phyloP scores from a whole-genome alignment of 176 grass and related monocot genomes.

The Chrysopogon serrulatus region DNA sequence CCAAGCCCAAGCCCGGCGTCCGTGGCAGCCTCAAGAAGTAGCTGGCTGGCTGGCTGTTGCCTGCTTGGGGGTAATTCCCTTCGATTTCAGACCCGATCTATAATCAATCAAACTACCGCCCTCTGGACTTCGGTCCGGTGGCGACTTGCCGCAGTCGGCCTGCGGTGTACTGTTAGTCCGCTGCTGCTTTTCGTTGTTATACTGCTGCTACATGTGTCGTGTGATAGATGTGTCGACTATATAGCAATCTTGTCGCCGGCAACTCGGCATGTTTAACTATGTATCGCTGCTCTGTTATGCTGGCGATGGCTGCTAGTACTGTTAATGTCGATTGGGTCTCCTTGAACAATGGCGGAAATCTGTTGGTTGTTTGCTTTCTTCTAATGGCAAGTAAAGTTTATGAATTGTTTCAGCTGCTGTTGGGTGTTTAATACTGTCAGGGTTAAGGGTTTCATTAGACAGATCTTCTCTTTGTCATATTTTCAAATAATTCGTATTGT shows the following conservation, averaged over 20 bases:
- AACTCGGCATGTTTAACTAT: slow-evolving; percentile 13
- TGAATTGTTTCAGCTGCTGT: neutral
- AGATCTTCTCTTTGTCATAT: neutral
- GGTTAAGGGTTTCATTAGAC: neutral
- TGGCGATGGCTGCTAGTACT: slow-evolving; percentile 15
- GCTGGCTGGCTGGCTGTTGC: neutral
- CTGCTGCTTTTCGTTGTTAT: neutral
- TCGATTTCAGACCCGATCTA: slow-evolving; percentile 5
- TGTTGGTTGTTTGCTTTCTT: neutral
- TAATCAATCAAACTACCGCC: slow-evolving; percentile 1
- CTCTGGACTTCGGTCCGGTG: neutral
- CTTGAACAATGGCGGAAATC: neutral
- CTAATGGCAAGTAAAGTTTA: neutral
- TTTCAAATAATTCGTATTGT: neutral
- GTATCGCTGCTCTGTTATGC: slow-evolving; percentile 20
- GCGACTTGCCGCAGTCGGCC: neutral
- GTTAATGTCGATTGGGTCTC: neutral
- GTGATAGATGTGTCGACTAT: slow-evolving; percentile 31
- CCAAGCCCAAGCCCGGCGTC: slow-evolving; percentile 66
- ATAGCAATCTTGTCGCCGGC: neutral
- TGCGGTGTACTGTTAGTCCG: neutral
- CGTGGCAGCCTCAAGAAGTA: slow-evolving; percentile 95
- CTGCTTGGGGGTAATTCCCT: slow-evolving; percentile 1
- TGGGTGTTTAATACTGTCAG: neutral
- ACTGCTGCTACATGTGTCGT: slow-evolving; percentile 29